These are phyloP conservation scores for Haplosporangium gracile DNA, from an alignment of 192 early-diverging fungal genomes.

Conservation along the genomic window DNA sequence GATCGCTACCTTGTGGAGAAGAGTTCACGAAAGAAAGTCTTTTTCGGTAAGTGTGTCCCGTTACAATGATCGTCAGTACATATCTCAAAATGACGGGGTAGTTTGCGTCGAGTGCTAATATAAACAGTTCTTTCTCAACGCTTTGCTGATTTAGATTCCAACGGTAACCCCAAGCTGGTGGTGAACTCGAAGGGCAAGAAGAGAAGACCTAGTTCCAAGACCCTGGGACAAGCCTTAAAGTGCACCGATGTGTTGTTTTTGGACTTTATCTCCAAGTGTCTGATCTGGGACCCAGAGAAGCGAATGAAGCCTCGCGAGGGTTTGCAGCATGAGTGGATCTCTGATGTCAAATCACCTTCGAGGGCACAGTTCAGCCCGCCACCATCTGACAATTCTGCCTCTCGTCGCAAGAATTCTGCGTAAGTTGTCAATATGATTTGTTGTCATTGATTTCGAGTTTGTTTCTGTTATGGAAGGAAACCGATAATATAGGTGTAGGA, in stretches of 20 bases:
- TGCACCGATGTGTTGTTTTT: constrained; percentile 81
- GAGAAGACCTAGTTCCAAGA: constrained; percentile 78
- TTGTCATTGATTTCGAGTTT: neutral
- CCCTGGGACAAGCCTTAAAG: constrained; percentile 75
- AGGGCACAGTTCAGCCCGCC: constrained; percentile 13
- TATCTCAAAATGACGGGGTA: too few species aligned
- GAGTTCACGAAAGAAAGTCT: constrained; percentile 81
- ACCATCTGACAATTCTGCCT: constrained; percentile 2
- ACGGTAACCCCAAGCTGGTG: constrained; percentile 66
- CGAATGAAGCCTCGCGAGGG: constrained; percentile 89
- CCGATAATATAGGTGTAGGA: neutral
- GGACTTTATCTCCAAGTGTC: constrained; percentile 86
- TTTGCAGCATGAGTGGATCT: constrained; percentile 85
- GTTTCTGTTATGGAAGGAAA: too few species aligned
- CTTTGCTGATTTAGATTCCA: constrained; percentile 44
- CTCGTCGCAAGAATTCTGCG: constrained; percentile 30
- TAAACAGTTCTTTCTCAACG: neutral
- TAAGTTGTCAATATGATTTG: constrained; percentile 4
- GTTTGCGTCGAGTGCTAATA: constrained; percentile 9
- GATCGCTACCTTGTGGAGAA: constrained; percentile 77
- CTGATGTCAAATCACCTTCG: constrained; percentile 47
- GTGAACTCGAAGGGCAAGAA: constrained; percentile 90
- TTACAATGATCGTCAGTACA: neutral
- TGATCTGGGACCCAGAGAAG: constrained; percentile 89
- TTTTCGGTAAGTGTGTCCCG: constrained; percentile 77